phyloP scores from a whole-genome alignment of 805 yeast species.

The Starmerella floricola region DNA sequence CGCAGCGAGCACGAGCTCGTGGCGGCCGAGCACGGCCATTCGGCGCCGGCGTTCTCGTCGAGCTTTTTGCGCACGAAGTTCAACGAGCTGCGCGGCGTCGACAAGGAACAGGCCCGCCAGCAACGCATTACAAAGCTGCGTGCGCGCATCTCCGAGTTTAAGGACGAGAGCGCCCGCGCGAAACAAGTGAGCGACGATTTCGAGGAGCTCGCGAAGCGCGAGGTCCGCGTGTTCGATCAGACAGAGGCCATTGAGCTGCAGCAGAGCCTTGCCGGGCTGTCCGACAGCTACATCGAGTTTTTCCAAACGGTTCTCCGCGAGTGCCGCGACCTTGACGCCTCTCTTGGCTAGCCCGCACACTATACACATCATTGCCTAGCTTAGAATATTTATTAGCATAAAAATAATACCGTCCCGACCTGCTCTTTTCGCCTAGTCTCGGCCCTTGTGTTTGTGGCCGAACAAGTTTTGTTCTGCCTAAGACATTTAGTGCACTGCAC shows the following conservation, averaged over 20 bases:
- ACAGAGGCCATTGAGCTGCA: conserved; percentile 71
- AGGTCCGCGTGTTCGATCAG: conserved; percentile 57
- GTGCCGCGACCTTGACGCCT: conserved; percentile 40
- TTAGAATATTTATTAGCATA: background rate
- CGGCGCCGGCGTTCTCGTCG: conserved; percentile 30
- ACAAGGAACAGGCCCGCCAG: conserved; percentile 43
- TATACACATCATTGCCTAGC: background rate
- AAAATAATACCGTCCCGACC: too few relatives aligned
- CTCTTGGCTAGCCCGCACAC: conserved; percentile 1
- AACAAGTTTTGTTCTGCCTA: too few relatives aligned
- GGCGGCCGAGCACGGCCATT: conserved; percentile 36
- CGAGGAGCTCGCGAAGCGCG: conserved; percentile 46
- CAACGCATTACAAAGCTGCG: conserved; percentile 43
- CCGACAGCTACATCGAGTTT: conserved; percentile 64
- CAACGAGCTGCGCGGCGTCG: conserved; percentile 52
- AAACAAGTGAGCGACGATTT: conserved; percentile 40
- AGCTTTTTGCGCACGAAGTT: conserved; percentile 45
- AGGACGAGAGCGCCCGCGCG: conserved; percentile 41
- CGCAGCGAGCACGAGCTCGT: conserved; percentile 60
- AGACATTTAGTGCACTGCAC: too few relatives aligned
- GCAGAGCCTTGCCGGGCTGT: conserved; percentile 54
- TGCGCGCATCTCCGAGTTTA: conserved; percentile 37
- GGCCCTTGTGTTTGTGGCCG: too few relatives aligned
- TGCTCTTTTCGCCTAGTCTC: too few relatives aligned
- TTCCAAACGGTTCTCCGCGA: conserved; percentile 55